Evolutionary conservation across 2,329 filamentous ascomycete genomes (phyloP).

Genomic region (Bisporella sp.): DNA sequence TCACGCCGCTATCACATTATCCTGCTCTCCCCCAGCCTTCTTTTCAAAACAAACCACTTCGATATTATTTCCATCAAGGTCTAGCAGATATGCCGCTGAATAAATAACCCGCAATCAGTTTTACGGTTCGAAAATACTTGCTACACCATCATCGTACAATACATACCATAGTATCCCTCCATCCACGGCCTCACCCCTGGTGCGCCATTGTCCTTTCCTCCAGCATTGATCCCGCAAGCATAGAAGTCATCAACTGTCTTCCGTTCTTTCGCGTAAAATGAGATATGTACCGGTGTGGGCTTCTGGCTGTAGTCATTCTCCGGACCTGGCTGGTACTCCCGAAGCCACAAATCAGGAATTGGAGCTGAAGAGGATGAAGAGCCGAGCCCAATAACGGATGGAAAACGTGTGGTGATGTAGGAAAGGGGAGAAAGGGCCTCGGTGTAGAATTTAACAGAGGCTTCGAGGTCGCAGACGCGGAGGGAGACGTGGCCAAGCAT

Average conservation of each 20-base stretch:
- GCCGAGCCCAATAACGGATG: no score
- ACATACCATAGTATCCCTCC: neutral
- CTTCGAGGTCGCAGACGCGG: no score
- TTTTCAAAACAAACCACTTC: slow-evolving; percentile 2
- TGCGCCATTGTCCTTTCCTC: slow-evolving; percentile 2
- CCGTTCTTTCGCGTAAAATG: slow-evolving; percentile 2
- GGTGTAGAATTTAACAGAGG: no score
- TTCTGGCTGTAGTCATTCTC: neutral
- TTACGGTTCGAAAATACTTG: no score
- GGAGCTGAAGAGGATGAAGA: no score
- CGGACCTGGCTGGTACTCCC: neutral
- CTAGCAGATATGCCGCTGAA: slow-evolving; percentile 2
- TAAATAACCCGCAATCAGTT: no score
- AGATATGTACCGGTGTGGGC: neutral
- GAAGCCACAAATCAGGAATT: neutral
- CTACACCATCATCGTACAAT: no score
- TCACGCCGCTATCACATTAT: no score
- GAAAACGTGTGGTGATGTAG: no score
- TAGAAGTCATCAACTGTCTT: slow-evolving; percentile 2
- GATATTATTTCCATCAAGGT: slow-evolving; percentile 7
- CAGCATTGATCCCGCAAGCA: neutral
- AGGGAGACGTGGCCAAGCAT: no score
- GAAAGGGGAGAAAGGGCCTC: no score
- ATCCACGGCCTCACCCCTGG: neutral
- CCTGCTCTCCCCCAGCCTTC: no score